Percentiles rank a stretch among this genome's conserved stretches.
phyloP scores from a whole-genome alignment of 192 early-diverging fungal genomes.

The Coemansia sp. region DNA sequence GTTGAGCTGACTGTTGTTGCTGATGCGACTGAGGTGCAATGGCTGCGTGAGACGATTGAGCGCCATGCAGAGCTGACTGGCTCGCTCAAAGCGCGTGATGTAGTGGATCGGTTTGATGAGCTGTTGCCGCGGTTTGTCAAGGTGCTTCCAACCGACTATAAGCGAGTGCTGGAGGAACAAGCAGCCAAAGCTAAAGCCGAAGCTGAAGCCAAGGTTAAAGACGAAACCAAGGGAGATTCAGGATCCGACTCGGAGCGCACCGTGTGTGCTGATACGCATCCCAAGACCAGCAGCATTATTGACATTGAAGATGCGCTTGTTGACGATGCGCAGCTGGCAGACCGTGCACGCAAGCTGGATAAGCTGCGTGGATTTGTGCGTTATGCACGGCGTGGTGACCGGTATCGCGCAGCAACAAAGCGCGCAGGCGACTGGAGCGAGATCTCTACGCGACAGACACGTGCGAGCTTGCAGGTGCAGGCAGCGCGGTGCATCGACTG shows the following conservation, averaged over 20 bases:
- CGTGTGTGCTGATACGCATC: conserved; percentile 25
- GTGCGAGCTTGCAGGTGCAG: conserved; percentile 82
- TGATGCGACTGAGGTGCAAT: conserved; percentile 68
- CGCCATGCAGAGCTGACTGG: conserved; percentile 83
- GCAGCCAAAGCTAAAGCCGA: conserved; percentile 20
- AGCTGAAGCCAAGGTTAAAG: neutral
- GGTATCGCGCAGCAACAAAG: conserved; percentile 80
- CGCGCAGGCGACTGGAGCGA: conserved; percentile 92
- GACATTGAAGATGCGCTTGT: conserved; percentile 90
- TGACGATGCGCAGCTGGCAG: conserved; percentile 71
- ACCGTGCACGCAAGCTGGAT: conserved; percentile 74
- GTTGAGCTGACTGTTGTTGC: conserved; percentile 81
- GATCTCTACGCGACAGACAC: conserved; percentile 84
- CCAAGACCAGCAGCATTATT: conserved; percentile 62
- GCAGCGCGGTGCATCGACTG: conserved; percentile 98
- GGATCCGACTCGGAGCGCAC: conserved; percentile 33
- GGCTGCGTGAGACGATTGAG: conserved; percentile 73
- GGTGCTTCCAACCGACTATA: conserved; percentile 93
- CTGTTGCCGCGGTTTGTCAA: conserved; percentile 83
- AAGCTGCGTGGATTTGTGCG: conserved; percentile 95
- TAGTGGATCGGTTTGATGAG: conserved; percentile 70
- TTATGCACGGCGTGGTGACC: conserved; percentile 86
- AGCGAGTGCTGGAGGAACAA: conserved; percentile 70
- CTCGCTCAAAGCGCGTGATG: conserved; percentile 68
- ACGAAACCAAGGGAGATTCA: neutral